Base-by-base conservation (phyloP, 2,329 filamentous ascomycete genomes). In the Fusarium falciforme region DNA sequence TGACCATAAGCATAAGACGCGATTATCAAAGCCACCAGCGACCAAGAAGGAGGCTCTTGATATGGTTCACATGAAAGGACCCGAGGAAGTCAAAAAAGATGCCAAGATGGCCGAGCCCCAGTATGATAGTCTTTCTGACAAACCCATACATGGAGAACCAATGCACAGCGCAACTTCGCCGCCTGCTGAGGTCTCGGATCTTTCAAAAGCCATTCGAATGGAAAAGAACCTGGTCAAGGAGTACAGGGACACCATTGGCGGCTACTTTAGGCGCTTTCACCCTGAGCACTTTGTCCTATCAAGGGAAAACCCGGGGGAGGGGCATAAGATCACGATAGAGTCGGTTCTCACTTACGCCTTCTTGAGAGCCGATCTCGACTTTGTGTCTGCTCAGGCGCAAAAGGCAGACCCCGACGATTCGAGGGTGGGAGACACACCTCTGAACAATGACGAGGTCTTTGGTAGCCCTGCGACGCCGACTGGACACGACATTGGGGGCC, bases 231-330 rank as follows among this genome's bases (percentile, higher is more conserved):
- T 98, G 11, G 89, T 98, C 29, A 85, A 89, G 40, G 89, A 92
- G 64, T 99, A 97, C 91, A 93, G 92, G 80, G 89, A 91, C 69
- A 92, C 94, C 0, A 93, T 99, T 7, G 96, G 96, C 57, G 96
- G 96, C 35, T 99, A 99, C 84, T 99, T 98, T 80, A 91, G 93
- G 68, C 91, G 96, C 49, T 98, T 98, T 85, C 92, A 91, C 75
- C 96, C 96, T 0, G 88, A 93, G 57, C 89, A 93, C 82, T 98
- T 98, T 76, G 82, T 84, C 64, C 73, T 87, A 16, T 82, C 84
- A 14, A 77, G 79, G 20, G 78, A 81, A 14, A 70, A 73, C 6
- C 57, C 76, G 5, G 76, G 27, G 78, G 29, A 79, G 82, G 35
- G 78, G 80, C 42, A 78, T 79, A 16, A 87, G 16, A 87, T 92